Evolutionary conservation across 1,139 yeast species (phyloP).

Genomic region (Arxiozyma bovina): DNA sequence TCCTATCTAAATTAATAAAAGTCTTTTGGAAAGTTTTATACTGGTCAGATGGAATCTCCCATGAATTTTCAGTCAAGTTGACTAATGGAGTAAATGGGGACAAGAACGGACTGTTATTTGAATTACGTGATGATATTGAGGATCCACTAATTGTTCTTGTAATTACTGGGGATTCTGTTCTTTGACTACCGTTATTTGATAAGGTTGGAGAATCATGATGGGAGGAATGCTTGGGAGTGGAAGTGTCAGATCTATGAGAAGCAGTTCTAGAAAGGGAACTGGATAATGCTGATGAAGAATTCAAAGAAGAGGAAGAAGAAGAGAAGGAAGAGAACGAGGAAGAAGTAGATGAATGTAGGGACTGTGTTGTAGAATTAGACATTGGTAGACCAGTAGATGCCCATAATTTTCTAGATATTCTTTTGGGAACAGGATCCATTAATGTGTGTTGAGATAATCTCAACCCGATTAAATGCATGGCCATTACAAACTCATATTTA

Average conservation of each 20-base stretch:
- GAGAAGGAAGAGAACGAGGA: not conserved
- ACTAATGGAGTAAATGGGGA: slow-evolving; percentile 2
- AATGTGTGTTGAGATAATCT: slow-evolving; percentile 58
- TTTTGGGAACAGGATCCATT: slow-evolving; percentile 17
- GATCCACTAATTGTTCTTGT: slow-evolving; percentile 5
- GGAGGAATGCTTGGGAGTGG: slow-evolving; percentile 1
- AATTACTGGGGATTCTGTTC: slow-evolving; percentile 5
- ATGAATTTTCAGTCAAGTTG: slow-evolving; percentile 34
- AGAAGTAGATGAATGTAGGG: not conserved
- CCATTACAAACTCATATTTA: slow-evolving; percentile 71
- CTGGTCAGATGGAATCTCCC: slow-evolving; percentile 61
- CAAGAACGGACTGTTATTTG: slow-evolving; percentile 36
- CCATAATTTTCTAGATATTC: slow-evolving; percentile 61
- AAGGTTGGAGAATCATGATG: not conserved
- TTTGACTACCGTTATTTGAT: not conserved
- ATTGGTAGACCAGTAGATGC: slow-evolving; percentile 33
- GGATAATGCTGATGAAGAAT: not conserved
- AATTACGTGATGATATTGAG: slow-evolving; percentile 24
- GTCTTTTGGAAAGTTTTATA: slow-evolving; percentile 68
- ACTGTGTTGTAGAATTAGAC: not conserved
- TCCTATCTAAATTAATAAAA: slow-evolving; percentile 65
- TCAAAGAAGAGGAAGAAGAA: slow-evolving; percentile 3
- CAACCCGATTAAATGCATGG: slow-evolving; percentile 91
- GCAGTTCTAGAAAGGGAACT: not conserved
- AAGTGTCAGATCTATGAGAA: not conserved